Evolutionary conservation across 176 grass and related monocot genomes (phyloP), one percentile per base, ranked within the genome.

Genomic region (Aegilops bicornis): DNA sequence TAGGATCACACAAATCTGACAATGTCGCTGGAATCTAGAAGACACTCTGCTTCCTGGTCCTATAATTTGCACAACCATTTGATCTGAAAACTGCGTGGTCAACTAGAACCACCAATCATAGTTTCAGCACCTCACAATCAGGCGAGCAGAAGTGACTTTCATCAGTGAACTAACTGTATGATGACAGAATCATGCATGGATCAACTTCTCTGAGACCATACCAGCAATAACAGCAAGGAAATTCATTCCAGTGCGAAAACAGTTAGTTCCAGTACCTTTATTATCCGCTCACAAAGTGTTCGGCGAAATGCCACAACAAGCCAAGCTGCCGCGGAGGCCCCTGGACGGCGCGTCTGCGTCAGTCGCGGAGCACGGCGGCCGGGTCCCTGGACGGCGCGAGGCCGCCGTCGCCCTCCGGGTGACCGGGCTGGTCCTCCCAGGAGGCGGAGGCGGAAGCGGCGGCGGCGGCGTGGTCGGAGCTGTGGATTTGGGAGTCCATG

Each of bases 351-450:
- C n/a, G n/a, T n/a, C n/a, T n/a, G 43, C 69, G 33, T 87, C 68
- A 88, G 86, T 91, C 82, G 39, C 82, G 77, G 70, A 91, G 86
- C 82, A 91, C 82, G 82, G 84, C 50, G 82, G 82, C 62, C 3
- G 85, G 69, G 39, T 91, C 89, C 77, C 39, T 91, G 48, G 85
- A 88, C 47, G 69, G 42, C 23, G 65, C 83, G 56, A 48, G 5
- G 59, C 74, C 56, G 3, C 7, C n/a, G 45, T 79, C 32, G 1
- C 7, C 62, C 0, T 32, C 71, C 0, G 40, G 24, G 11, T 5
- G 62, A 22, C n/a, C 76, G 1, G 22, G 14, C 8, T 50, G 83
- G 13, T 22, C 56, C 47, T 19, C 62, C 25, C 2, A 73, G n/a
- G n/a, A n/a, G n/a, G n/a, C n/a, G 10, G 74, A 42, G 1, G 47